phyloP scores from a whole-genome alignment of 2,329 filamentous ascomycete species.

The Aspergillus sp. region DNA sequence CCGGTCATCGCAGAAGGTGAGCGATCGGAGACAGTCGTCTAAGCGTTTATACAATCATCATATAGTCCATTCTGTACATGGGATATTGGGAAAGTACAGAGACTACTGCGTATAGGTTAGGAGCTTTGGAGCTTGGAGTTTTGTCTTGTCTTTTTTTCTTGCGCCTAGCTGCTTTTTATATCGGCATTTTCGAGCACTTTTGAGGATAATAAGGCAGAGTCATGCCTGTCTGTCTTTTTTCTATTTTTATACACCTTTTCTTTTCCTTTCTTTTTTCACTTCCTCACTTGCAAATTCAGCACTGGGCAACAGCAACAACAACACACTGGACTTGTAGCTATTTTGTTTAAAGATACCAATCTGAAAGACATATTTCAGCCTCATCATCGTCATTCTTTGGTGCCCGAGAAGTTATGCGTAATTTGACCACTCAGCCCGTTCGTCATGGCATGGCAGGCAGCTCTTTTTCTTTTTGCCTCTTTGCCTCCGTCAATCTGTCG shows the following conservation, averaged over 20 bases:
- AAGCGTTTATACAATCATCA: slow-evolving; percentile 16
- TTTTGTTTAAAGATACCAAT: slow-evolving; percentile 19
- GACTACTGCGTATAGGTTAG: slow-evolving; percentile 8
- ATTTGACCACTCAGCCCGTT: neutral
- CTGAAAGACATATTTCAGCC: slow-evolving; percentile 6
- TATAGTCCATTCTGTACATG: slow-evolving; percentile 1
- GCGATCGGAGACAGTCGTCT: slow-evolving; percentile 70
- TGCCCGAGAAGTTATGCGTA: neutral
- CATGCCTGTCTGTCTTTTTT: slow-evolving; percentile 4
- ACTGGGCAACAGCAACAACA: slow-evolving; percentile 1
- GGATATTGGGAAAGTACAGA: neutral
- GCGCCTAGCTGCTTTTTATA: neutral
- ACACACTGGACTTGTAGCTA: slow-evolving; percentile 10
- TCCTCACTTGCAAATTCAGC: slow-evolving; percentile 5
- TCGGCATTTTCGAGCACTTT: neutral
- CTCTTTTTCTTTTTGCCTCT: slow-evolving; percentile 8
- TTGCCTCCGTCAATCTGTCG: slow-evolving; percentile 7
- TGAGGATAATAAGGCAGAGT: slow-evolving; percentile 8
- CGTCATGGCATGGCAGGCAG: slow-evolving; percentile 6
- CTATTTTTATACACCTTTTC: slow-evolving; percentile 2
- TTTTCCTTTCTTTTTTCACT: slow-evolving; percentile 6
- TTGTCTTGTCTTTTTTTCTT: slow-evolving; percentile 6
- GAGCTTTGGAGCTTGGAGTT: slow-evolving; percentile 11
- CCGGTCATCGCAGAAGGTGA: slow-evolving; percentile 86
- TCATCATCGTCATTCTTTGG: neutral